phyloP scores from a whole-genome alignment of 768 basidiomycete species.

The Termitomyces sp. region DNA sequence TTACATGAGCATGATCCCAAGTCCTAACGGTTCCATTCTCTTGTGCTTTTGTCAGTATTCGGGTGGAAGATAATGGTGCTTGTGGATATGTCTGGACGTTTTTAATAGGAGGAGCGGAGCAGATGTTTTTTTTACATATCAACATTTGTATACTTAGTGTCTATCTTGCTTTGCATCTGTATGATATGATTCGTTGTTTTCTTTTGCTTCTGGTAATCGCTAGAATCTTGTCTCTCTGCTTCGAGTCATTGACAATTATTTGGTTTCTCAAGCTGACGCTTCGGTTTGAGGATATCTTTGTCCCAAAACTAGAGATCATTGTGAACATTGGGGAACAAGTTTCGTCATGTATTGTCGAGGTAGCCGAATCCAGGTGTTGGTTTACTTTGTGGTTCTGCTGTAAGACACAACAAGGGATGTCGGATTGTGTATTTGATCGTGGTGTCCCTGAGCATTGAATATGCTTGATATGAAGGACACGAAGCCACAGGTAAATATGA shows the following conservation, averaged over 20 bases:
- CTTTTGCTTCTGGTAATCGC: neutral
- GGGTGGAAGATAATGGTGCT: neutral
- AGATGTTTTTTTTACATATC: neutral
- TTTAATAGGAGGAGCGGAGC: no score
- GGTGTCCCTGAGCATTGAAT: no score
- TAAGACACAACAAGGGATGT: no score
- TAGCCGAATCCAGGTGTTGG: no score
- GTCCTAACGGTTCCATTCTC: neutral
- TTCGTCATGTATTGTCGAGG: no score
- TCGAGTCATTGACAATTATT: neutral
- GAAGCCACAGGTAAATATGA: no score
- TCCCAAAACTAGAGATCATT: neutral
- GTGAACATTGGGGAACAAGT: neutral
- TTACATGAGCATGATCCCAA: conserved; percentile 17
- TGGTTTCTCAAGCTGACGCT: neutral
- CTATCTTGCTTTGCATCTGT: neutral
- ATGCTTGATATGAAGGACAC: no score
- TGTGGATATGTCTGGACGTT: no score
- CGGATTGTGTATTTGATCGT: no score
- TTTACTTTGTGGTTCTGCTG: no score
- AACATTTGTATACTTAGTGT: neutral
- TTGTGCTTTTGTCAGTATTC: neutral
- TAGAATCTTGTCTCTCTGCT: neutral
- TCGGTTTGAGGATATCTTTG: neutral
- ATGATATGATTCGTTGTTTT: neutral